Evolutionary conservation across 148 eudicot species (phyloP), one percentile per base, ranked within the genome.

Genomic region (Rhododendron kiyosumense): DNA sequence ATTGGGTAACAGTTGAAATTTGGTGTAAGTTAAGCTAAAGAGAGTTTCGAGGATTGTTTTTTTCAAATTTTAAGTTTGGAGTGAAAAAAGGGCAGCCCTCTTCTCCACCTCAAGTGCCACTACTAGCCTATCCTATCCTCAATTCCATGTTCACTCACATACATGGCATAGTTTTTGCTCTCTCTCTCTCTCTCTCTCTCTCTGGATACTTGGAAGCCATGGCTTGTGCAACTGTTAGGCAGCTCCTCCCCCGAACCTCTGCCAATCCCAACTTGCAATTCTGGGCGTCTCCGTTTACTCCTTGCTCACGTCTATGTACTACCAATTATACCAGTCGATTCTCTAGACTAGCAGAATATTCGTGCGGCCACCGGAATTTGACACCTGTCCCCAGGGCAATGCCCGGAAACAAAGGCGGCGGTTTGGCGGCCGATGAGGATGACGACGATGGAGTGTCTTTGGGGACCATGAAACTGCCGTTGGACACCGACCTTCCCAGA

Each of bases 391-490:
- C 88, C 17, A 95, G 85, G 86, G 91, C 96, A 46, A 88, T 92
- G 22, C 26, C 93, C 0, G 92, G 81, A 7, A 84, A 75, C 45
- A 67, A 67, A n/a, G 84, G 57, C 78, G 86, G 87, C 30, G 32
- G 43, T 59, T 34, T 86, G 22, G 7, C 86, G 10, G 83, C 32
- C 15, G 73, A 81, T 45, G 94, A 84, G 34, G 91, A 89, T 0
- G 92, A 89, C 0, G 92, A 89, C 34, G 97, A 90, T 0, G 99
- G 99, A 17, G 94, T 96, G 15, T 96, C 98, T 51, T 90, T 96
- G 80, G 99, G 99, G 28, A 96, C 99, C 52, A 93, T 96, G 99
- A 95, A 92, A 57, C 88, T 96, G 87, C 97, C 99, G 5, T 2
- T 61, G 8, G 86, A 96, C 67, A 96, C 92, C 86, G 96, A 96